phyloP scores from a whole-genome alignment of 2,329 filamentous ascomycete genomes.

The Cladosporium sp. region DNA sequence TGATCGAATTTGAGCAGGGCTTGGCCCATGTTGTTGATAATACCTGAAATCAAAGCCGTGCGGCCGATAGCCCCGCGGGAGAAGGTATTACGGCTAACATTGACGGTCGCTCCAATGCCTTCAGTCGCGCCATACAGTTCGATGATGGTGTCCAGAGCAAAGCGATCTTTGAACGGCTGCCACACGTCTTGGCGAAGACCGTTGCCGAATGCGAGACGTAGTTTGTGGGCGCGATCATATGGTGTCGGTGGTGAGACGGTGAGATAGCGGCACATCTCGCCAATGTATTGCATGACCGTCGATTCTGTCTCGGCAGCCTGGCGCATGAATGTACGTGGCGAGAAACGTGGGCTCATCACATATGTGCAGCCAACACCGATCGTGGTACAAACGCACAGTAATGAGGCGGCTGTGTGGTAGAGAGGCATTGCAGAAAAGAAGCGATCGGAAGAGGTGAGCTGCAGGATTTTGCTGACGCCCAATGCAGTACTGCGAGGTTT shows the following conservation, averaged over 20 bases:
- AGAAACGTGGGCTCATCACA: constrained; percentile 75
- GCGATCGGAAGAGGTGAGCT: constrained; percentile 70
- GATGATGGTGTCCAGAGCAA: constrained; percentile 37
- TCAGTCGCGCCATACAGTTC: constrained; percentile 45
- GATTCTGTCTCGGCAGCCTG: constrained; percentile 70
- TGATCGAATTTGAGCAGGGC: constrained; percentile 71
- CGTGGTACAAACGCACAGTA: constrained; percentile 67
- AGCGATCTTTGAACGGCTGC: constrained; percentile 79
- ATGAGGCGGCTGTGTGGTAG: constrained; percentile 76
- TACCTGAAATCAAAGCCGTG: constrained; percentile 61
- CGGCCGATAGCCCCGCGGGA: constrained; percentile 76
- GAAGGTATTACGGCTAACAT: constrained; percentile 71
- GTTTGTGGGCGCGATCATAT: constrained; percentile 69
- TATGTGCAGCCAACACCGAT: constrained; percentile 60
- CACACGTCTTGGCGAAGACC: constrained; percentile 83
- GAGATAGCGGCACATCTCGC: constrained; percentile 82
- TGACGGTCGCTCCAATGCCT: constrained; percentile 68
- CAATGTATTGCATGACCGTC: constrained; percentile 82
- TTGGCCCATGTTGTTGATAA: constrained; percentile 53
- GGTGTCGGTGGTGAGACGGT: constrained; percentile 65
- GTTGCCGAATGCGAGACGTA: constrained; percentile 80
- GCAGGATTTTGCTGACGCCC: constrained; percentile 47
- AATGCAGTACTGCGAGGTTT: constrained; percentile 30
- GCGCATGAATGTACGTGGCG: constrained; percentile 72
- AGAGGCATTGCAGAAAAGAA: constrained; percentile 89